Conservation (phyloP, 2,329 filamentous ascomycete genomes). For the Xylariales sp. region DNA sequence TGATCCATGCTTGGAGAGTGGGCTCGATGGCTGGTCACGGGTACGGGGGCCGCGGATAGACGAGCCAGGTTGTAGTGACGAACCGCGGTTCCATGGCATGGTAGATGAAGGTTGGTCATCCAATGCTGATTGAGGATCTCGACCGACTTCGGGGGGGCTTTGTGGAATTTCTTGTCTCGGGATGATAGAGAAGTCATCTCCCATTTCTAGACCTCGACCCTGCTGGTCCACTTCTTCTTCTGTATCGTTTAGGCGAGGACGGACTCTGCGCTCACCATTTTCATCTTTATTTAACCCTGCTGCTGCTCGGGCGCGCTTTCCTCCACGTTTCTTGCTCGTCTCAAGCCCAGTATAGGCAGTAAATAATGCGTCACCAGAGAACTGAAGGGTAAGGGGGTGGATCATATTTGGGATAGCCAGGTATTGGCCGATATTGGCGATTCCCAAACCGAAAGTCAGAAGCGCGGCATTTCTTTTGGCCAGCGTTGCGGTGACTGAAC, state of each 20-base stretch:
- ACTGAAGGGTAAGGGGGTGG: slow-evolving; percentile 43
- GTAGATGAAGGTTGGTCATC: slow-evolving; percentile 59
- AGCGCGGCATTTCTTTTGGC: slow-evolving; percentile 38
- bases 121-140: slow-evolving; percentile 59
- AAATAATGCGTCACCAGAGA: slow-evolving; percentile 39
- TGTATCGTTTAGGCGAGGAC: slow-evolving; percentile 25
- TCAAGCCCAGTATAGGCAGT: slow-evolving; percentile 30
- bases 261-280: slow-evolving; percentile 33
- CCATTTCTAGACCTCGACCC: slow-evolving; percentile 18
- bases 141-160: slow-evolving; percentile 22
- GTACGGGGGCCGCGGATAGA: slow-evolving; percentile 36
- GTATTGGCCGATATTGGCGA: slow-evolving; percentile 29
- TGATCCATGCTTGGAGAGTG: slow-evolving; percentile 30
- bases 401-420: slow-evolving; percentile 21
- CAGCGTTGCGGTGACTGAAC: slow-evolving; percentile 24
- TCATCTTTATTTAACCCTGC: slow-evolving; percentile 37
- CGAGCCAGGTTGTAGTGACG: slow-evolving; percentile 41
- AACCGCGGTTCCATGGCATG: slow-evolving; percentile 50
- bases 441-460: slow-evolving; percentile 33
- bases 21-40: slow-evolving; percentile 36
- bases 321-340: slow-evolving; percentile 14
- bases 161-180: slow-evolving; percentile 11
- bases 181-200: slow-evolving; percentile 17
- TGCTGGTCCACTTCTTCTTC: slow-evolving; percentile 12
- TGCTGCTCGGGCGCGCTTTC: slow-evolving; percentile 34